Evolutionary conservation across 2,329 filamentous ascomycete species (phyloP).

Genomic region (Venturia pyrina): DNA sequence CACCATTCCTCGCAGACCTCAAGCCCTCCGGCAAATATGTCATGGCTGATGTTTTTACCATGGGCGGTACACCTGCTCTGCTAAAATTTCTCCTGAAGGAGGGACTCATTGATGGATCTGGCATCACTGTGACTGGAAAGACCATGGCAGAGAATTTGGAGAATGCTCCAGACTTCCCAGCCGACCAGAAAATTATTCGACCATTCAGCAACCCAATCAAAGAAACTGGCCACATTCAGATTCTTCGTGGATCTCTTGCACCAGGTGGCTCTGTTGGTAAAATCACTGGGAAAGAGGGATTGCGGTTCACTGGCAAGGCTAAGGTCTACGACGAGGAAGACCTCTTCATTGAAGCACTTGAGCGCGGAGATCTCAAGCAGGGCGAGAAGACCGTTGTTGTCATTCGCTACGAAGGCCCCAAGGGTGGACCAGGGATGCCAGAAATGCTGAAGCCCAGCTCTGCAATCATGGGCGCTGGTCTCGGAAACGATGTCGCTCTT

Average conservation of each 20-base stretch:
- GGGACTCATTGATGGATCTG: constrained; percentile 37
- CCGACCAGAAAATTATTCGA: constrained; percentile 60
- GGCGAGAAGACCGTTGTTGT: constrained; percentile 69
- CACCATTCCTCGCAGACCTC: constrained; percentile 40
- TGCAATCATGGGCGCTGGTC: constrained; percentile 63
- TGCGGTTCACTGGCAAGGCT: constrained; percentile 57
- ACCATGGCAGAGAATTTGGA: constrained; percentile 41
- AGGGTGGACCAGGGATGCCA: constrained; percentile 64
- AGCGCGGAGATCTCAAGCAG: constrained; percentile 59
- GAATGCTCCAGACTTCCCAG: constrained; percentile 53
- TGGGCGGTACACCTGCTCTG: constrained; percentile 40
- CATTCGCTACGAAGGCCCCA: constrained; percentile 65
- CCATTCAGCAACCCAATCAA: constrained; percentile 62
- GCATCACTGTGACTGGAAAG: constrained; percentile 41
- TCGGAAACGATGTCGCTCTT: constrained; percentile 63
- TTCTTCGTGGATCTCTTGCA: constrained; percentile 58
- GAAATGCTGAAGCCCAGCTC: constrained; percentile 66
- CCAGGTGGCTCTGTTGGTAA: constrained; percentile 64
- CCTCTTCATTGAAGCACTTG: constrained; percentile 56
- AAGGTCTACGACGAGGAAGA: constrained; percentile 63
- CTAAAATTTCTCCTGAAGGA: constrained; percentile 41
- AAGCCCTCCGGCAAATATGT: constrained; percentile 45
- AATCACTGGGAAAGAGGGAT: constrained; percentile 68
- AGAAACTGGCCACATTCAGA: constrained; percentile 61
- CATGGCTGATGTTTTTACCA: constrained; percentile 49